Conservation (phyloP, 2,329 filamentous ascomycete genomes). For the Claviceps arundinis region DNA sequence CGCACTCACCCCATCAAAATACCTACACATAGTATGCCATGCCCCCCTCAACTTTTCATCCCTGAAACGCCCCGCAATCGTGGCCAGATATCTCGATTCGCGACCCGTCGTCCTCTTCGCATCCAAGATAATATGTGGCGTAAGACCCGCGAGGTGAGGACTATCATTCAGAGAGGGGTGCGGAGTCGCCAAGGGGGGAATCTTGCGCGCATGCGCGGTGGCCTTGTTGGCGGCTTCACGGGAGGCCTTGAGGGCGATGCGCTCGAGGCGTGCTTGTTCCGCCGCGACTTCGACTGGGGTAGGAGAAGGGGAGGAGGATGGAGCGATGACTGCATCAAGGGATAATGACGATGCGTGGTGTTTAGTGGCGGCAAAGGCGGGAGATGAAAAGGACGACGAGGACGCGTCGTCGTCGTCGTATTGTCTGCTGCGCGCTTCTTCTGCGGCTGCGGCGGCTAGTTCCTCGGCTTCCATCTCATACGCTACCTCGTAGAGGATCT, state of each 20-base stretch:
- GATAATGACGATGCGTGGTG: too few species aligned
- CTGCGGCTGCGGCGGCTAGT: constrained; percentile 27
- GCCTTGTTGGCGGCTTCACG: constrained; percentile 43
- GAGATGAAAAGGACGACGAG: background rate
- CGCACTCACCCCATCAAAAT: constrained; percentile 76
- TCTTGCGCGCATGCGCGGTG: constrained; percentile 40
- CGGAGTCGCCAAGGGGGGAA: constrained; percentile 32
- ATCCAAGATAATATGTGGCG: constrained; percentile 59
- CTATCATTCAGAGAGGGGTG: constrained; percentile 45
- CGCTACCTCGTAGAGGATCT: constrained; percentile 71
- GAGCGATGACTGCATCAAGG: too few species aligned
- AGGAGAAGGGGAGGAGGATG: background rate
- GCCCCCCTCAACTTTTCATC: constrained; percentile 47
- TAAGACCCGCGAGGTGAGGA: constrained; percentile 40
- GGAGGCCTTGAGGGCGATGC: constrained; percentile 41
- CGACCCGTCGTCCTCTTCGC: constrained; percentile 66
- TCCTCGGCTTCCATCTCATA: constrained; percentile 56
- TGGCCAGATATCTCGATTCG: constrained; percentile 60
- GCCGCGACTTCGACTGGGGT: constrained; percentile 35
- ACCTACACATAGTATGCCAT: constrained; percentile 66
- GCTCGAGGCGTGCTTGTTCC: constrained; percentile 46
- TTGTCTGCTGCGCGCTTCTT: constrained; percentile 8
- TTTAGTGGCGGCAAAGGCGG: background rate
- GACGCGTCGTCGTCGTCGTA: background rate
- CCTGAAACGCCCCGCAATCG: constrained; percentile 40